Evolutionary conservation across 495 filamentous ascomycete genomes (phyloP), one percentile per base, ranked within the genome.

Genomic region (Aspergillus bertholletiae): DNA sequence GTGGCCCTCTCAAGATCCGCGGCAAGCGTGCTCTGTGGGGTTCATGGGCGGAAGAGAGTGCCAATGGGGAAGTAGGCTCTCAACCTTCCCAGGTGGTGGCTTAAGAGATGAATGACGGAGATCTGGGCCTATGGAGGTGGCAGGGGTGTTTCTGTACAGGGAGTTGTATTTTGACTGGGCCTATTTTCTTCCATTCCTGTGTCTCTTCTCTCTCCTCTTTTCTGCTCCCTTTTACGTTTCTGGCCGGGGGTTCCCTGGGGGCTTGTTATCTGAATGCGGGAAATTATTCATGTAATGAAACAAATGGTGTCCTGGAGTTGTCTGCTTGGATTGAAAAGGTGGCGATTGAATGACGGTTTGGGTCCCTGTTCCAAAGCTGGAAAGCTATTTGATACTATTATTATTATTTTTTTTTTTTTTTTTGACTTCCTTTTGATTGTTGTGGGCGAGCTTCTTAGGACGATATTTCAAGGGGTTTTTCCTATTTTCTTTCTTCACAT

Each of bases 21-120:
- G 88, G 85, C 53, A 97, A 97, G 80, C 83, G 90, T 58, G 91
- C 88, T 18, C 80, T 98, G 23, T 98, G 94, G 93, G 94, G 93
- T 24, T 82, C 84, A 21, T 97, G 95, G 94, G 95, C 94, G 2
- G 94, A 96, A 74, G 84, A 84, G 51, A 87, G 87, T 62, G 87
- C 88, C 46, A 86, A 74, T 40, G 81, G 78, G 32, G 80, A 83
- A 60, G 72, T 81, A 43, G 73, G 73, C 43, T 65, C 57, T 56
- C 70, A 75, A 46, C 40, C 67, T 43, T 58, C 58, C 39, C 65
- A 71, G 55, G 59, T 60, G 48, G 45, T 60, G 54, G 59, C 66
- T 63, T 64, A 28, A 28, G n/a, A 69, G 51, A 51, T 34, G 12
- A 27, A 34, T 1, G 35, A 7, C 49, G 2, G 34, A 17, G 34